Evolutionary conservation across 164 flowering plant species (phyloP).

Genomic region (Berberis thunbergii): DNA sequence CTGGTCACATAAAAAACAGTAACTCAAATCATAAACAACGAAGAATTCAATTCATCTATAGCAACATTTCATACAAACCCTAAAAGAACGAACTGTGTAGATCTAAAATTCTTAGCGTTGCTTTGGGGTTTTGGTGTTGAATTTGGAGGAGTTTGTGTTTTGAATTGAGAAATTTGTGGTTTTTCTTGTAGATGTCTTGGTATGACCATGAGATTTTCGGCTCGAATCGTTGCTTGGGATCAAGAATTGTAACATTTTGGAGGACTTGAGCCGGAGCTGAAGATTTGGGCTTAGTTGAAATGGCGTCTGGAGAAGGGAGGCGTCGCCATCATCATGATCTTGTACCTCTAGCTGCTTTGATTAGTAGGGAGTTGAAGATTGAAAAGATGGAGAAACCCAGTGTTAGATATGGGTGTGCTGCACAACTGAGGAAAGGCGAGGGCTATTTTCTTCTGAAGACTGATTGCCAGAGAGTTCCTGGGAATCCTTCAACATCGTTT

Average conservation of each 20-base stretch:
- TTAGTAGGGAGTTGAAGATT: slow-evolving; percentile 51
- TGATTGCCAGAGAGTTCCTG: slow-evolving; percentile 55
- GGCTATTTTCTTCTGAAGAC: slow-evolving; percentile 55
- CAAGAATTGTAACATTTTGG: neutral
- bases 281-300: slow-evolving; percentile 9
- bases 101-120: neutral
- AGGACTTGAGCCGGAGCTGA: neutral
- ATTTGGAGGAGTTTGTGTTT: neutral
- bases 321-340: slow-evolving; percentile 26
- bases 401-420: slow-evolving; percentile 53
- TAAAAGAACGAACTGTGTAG: no score
- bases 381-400: slow-evolving; percentile 73
- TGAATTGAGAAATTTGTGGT: no score
- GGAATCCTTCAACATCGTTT: slow-evolving; percentile 51
- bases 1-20: no score
- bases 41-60: no score
- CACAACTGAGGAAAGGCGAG: slow-evolving; percentile 61
- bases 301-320: slow-evolving; percentile 44
- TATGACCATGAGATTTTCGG: neutral
- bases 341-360: slow-evolving; percentile 61
- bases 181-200: no score
- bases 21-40: no score
- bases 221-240: neutral
- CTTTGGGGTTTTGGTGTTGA: neutral
- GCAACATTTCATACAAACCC: no score